Percentiles rank a stretch among this genome's conserved stretches.
phyloP scores from a whole-genome alignment of 2,329 filamentous ascomycete genomes.

The Dothistroma pini region DNA sequence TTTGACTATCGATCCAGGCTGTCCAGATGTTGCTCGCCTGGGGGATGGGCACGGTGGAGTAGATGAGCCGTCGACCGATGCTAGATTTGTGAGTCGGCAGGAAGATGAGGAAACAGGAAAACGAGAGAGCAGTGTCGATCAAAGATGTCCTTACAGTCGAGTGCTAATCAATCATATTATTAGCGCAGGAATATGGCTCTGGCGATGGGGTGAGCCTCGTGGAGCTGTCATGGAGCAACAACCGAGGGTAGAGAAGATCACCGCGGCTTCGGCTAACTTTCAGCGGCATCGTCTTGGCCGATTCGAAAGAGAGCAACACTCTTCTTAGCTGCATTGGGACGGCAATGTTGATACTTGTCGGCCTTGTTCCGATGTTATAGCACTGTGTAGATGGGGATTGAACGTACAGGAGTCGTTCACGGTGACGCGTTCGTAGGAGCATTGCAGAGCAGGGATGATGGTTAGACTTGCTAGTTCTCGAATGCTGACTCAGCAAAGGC shows the following conservation, averaged over 20 bases:
- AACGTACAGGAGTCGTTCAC: no score
- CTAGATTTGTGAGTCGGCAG: background rate
- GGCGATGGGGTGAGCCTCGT: background rate
- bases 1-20: background rate
- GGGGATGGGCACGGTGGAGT: constrained; percentile 5
- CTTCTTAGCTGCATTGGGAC: background rate
- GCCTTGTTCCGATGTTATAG: no score
- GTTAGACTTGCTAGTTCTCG: no score
- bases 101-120: background rate
- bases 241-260: background rate
- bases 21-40: background rate
- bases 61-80: background rate
- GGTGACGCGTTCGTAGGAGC: no score
- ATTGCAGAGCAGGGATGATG: no score
- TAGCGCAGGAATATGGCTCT: background rate
- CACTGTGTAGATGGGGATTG: no score
- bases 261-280: background rate
- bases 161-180: constrained; percentile 1
- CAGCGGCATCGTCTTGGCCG: background rate
- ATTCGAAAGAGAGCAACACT: background rate
- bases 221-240: background rate
- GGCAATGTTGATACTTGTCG: background rate
- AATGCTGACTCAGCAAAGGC: no score
- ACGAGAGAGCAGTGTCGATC: background rate
- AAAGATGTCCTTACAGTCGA: constrained; percentile 1